Evolutionary conservation across 2,329 filamentous ascomycete genomes (phyloP), one percentile per base, ranked within the genome.

Genomic region (Tolypocladium tropicale): DNA sequence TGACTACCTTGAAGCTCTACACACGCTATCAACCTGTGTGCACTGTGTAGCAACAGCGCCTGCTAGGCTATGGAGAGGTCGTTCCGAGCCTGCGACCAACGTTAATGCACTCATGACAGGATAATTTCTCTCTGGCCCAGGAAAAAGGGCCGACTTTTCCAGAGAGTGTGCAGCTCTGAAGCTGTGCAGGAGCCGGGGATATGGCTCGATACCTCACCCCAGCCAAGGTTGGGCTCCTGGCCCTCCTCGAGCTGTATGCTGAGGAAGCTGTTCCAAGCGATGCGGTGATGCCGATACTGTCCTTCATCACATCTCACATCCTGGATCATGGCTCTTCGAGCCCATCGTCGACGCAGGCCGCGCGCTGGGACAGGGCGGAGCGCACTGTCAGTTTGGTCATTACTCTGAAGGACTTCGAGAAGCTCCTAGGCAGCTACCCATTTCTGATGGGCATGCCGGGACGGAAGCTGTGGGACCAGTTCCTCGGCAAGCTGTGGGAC

Each of bases 131-230:
- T 30, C 46, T 12, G 16, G 46, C 12, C 3, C 46, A 32, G 25
- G 3, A 21, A 32, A 18, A 30, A 3, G 3, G 12, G 16, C 9
- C 46, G 11, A 16, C 7, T 28, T 30, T 4, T 14, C 43, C 3
- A 16, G 28, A 3, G 32, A 30, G 16, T 14, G 25, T 32, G 7
- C 46, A 12, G 16, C 28, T 32, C 12, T 9, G 10, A 18, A 25
- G 16, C n/a, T 18, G 21, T 37, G 12, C 28, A 7, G n/a, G 33
- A 23, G 30, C 30, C 14, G 21, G 30, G 52, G 59, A 16, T 54
- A 95, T 93, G 86, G 81, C 86, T 64, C 87, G 88, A 56, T 95
- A 88, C 70, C 79, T 97, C 50, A 95, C 89, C n/a, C 89, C 93
- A 14, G 86, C 90, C 62, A 95, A 94, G 68, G 82, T 97, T 62